Evolutionary conservation across 2,329 filamentous ascomycete genomes (phyloP).

Genomic region (Xylaria sp.): DNA sequence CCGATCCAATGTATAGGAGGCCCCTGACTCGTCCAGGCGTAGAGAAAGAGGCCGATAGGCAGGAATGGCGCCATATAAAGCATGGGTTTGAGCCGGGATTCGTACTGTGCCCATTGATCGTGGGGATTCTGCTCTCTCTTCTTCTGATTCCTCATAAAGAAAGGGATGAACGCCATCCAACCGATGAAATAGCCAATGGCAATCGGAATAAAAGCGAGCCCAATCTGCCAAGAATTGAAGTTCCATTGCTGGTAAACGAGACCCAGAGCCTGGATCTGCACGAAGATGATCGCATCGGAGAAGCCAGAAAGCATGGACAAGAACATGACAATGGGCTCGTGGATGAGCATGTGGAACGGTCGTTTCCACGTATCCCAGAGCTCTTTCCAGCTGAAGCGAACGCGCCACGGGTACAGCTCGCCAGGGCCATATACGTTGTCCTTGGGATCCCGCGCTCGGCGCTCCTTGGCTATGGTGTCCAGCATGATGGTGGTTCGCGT

Average conservation of each 20-base stretch:
- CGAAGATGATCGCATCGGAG: slow-evolving; percentile 61
- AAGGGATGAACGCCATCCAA: slow-evolving; percentile 52
- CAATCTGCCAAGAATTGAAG: slow-evolving; percentile 42
- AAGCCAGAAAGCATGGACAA: slow-evolving; percentile 59
- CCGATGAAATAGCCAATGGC: slow-evolving; percentile 53
- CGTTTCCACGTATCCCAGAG: slow-evolving; percentile 50
- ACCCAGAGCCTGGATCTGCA: slow-evolving; percentile 57
- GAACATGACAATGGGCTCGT: slow-evolving; percentile 58
- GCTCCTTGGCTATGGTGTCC: slow-evolving; percentile 71
- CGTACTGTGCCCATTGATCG: slow-evolving; percentile 56
- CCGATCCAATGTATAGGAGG: slow-evolving; percentile 57
- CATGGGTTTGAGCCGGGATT: slow-evolving; percentile 55
- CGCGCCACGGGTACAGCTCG: slow-evolving; percentile 52
- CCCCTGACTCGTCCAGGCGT: slow-evolving; percentile 53
- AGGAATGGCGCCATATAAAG: slow-evolving; percentile 54
- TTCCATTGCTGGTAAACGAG: slow-evolving; percentile 58
- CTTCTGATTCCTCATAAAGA: slow-evolving; percentile 40
- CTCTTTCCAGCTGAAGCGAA: slow-evolving; percentile 36
- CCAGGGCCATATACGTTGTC: slow-evolving; percentile 66
- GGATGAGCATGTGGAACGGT: slow-evolving; percentile 59
- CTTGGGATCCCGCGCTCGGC: slow-evolving; percentile 55
- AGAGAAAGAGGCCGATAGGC: slow-evolving; percentile 59
- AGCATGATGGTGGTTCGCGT: slow-evolving; percentile 73
- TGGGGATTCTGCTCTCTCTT: slow-evolving; percentile 39
- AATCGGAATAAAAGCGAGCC: slow-evolving; percentile 42